Evolutionary conservation across 2,329 filamentous ascomycete genomes (phyloP), one percentile per base, ranked within the genome.

Genomic region (Colletotrichum tanaceti): DNA sequence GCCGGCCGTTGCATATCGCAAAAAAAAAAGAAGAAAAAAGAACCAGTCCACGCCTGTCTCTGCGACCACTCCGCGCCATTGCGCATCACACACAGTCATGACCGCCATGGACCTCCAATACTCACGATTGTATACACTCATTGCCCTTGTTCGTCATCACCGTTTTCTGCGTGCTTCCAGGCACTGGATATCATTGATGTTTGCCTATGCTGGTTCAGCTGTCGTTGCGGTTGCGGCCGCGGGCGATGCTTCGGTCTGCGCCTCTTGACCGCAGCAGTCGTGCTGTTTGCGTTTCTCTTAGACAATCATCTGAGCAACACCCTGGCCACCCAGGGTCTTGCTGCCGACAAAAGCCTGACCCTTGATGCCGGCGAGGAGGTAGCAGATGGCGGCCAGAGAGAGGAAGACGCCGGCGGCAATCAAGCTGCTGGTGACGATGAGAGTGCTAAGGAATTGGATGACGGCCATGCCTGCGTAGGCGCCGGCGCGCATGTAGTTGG

Each of bases 281-380:
- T 38, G n/a, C 28, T 59, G 57, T 22, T 59, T 43, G 24, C 35
- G 38, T 28, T 59, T 49, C 24, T 57, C 74, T 83, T 85, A 97
- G 77, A 98, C 94, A 82, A 98, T 98, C 95, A 98, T 98, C 85
- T 98, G 94, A 71, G 94, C 96, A 73, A 98, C 92, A 60, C 95
- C 95, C 73, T 93, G 91, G 61, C 96, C 96, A 73, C 96, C 96
- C 61, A 99, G 86, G 18, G 95, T 98, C 89, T 98, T 98, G 86
- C 94, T 98, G 70, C 92, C 92, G 73, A 94, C 89, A 80, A 97
- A 97, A 43, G 89, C 91, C 82, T 97, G 93, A 69, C 92, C 91
- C 85, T 93, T 95, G 79, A 95, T 70, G 47, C 87, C 93, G 16
- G 93, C 93, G 58, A 93, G 81, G 32, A 87, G 82, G 79, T 99